phyloP scores from a whole-genome alignment of 192 early-diverging fungal genomes.

The Podila horticola region DNA sequence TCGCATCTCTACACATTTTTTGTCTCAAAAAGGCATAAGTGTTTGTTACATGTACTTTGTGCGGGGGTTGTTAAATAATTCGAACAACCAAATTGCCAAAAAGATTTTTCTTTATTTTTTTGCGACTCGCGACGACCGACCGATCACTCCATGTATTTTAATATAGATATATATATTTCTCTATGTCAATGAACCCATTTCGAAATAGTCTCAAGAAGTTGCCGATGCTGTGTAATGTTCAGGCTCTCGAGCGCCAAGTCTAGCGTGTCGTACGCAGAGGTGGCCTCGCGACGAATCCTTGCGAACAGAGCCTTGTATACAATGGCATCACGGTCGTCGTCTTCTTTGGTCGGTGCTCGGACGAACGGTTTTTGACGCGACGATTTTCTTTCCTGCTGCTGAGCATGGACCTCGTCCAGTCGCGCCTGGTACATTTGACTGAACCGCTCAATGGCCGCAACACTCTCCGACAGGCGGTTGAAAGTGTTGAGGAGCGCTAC shows the following conservation, averaged over 20 bases:
- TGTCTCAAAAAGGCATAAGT: too few species aligned
- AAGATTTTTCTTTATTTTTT: not conserved
- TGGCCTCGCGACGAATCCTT: not conserved
- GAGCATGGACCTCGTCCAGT: slow-evolving; percentile 14
- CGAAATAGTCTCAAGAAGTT: slow-evolving; percentile 7
- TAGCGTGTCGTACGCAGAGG: slow-evolving; percentile 7
- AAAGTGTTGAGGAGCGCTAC: slow-evolving; percentile 93
- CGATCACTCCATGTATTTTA: not conserved
- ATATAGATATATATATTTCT: too few species aligned
- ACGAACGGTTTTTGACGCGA: not conserved
- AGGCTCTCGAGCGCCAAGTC: slow-evolving; percentile 16
- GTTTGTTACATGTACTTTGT: too few species aligned
- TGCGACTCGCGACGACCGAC: not conserved
- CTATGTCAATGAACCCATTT: slow-evolving; percentile 20
- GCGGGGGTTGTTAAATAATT: too few species aligned
- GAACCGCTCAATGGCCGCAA: slow-evolving; percentile 85
- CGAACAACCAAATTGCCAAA: too few species aligned
- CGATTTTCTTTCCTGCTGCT: not conserved
- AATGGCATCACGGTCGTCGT: slow-evolving; percentile 28
- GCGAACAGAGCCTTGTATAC: slow-evolving; percentile 26
- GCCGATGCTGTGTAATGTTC: slow-evolving; percentile 30
- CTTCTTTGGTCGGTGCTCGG: slow-evolving; percentile 34
- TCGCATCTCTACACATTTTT: too few species aligned
- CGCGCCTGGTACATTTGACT: slow-evolving; percentile 72
- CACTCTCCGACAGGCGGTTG: slow-evolving; percentile 86